Evolutionary conservation across 2,329 filamentous ascomycete genomes (phyloP).

Genomic region (Trichoderma simmonsii): DNA sequence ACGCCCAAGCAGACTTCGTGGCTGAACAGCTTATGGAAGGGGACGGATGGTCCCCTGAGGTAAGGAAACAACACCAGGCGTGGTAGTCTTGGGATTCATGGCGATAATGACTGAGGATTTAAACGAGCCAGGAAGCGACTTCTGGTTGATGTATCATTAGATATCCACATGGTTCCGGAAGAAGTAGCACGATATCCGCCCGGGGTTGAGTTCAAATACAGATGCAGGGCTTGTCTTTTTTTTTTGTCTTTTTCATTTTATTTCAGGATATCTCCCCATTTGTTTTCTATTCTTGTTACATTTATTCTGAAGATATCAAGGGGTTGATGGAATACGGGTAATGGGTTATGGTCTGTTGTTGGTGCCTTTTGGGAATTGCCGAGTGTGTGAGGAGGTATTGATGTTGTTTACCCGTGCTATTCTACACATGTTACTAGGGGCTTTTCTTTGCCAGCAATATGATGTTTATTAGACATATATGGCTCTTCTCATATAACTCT

Average conservation of each 20-base stretch:
- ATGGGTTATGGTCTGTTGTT: conserved; percentile 1
- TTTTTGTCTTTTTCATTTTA: not conserved
- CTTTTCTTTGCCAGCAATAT: not conserved
- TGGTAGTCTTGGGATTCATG: conserved; percentile 9
- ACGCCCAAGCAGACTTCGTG: conserved; percentile 6
- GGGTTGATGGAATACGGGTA: not conserved
- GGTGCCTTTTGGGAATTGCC: not conserved
- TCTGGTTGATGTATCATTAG: conserved; percentile 19
- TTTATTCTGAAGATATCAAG: not conserved
- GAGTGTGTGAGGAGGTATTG: not conserved
- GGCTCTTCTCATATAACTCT: not conserved
- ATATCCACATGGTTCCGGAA: conserved; percentile 16
- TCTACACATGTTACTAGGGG: not conserved
- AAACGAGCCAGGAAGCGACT: not conserved
- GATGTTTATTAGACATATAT: not conserved
- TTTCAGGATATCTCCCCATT: not conserved
- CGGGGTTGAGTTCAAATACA: conserved; percentile 11
- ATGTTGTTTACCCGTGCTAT: not conserved
- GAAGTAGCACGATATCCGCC: conserved; percentile 17
- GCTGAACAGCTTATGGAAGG: not conserved
- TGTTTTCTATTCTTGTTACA: not conserved
- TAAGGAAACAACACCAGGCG: not conserved
- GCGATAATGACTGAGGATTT: not conserved
- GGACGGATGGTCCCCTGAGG: not conserved
- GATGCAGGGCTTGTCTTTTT: conserved; percentile 12